Evolutionary conservation across 768 basidiomycete genomes (phyloP).

Genomic region (Rubroboletus pulcherrimus): DNA sequence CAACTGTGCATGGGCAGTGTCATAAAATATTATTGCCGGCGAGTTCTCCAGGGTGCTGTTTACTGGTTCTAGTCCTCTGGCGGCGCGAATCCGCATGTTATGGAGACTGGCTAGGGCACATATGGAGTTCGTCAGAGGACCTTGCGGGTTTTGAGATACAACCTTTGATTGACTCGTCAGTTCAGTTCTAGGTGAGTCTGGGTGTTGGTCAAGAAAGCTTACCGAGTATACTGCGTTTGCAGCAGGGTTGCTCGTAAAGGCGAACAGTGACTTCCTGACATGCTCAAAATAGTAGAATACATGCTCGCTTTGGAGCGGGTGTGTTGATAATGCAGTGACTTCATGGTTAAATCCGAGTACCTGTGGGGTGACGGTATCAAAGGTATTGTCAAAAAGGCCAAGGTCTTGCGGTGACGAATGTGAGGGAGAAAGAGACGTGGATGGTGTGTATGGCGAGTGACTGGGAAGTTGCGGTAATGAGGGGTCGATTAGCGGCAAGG

Average conservation of each 20-base stretch:
- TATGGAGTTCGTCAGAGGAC: slow-evolving; percentile 67
- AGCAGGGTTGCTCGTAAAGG: slow-evolving; percentile 59
- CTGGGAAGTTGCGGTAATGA: slow-evolving; percentile 26
- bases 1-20: slow-evolving; percentile 65
- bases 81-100: slow-evolving; percentile 55
- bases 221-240: slow-evolving; percentile 66
- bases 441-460: slow-evolving; percentile 34
- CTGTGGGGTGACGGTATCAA: slow-evolving; percentile 33
- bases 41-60: slow-evolving; percentile 53
- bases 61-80: slow-evolving; percentile 57
- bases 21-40: slow-evolving; percentile 60
- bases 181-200: slow-evolving; percentile 10
- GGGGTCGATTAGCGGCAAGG: slow-evolving; percentile 27
- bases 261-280: slow-evolving; percentile 62
- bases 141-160: slow-evolving; percentile 62
- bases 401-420: slow-evolving; percentile 34
- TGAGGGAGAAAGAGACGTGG: slow-evolving; percentile 31
- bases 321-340: slow-evolving; percentile 28
- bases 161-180: slow-evolving; percentile 30
- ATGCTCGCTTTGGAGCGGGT: slow-evolving; percentile 51
- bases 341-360: slow-evolving; percentile 27
- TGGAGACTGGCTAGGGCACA: slow-evolving; percentile 76
- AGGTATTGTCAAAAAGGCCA: slow-evolving; percentile 32
- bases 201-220: slow-evolving; percentile 27
- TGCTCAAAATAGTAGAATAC: slow-evolving; percentile 74